Evolutionary conservation across 768 basidiomycete genomes (phyloP).

Genomic region (Psilocybe tampanensis): DNA sequence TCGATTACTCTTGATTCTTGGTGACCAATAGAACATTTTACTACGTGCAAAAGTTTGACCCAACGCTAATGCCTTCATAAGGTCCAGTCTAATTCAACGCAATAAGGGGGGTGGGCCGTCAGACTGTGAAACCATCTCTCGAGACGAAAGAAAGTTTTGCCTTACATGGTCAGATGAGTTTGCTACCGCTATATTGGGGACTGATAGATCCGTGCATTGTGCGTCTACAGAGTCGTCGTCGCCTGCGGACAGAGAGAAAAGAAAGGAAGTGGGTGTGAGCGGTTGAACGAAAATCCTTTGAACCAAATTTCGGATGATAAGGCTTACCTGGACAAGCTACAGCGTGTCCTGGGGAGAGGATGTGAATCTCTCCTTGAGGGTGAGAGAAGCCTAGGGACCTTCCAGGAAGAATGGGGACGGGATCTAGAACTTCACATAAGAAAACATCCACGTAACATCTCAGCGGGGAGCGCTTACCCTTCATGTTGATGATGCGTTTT

Average conservation of each 20-base stretch:
- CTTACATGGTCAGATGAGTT: conserved; percentile 53
- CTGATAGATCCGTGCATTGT: conserved; percentile 55
- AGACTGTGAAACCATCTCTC: too few relatives aligned
- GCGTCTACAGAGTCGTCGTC: conserved; percentile 28
- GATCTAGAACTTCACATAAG: conserved; percentile 27
- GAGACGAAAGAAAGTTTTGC: background rate
- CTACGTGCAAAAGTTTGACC: conserved; percentile 39
- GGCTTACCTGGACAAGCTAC: conserved; percentile 38
- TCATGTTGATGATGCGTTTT: conserved; percentile 42
- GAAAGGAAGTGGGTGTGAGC: too few relatives aligned
- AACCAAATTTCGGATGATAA: too few relatives aligned
- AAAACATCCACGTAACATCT: background rate
- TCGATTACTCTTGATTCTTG: too few relatives aligned
- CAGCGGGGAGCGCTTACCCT: conserved; percentile 19
- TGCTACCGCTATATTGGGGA: conserved; percentile 54
- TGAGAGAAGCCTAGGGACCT: conserved; percentile 51
- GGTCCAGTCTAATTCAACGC: conserved; percentile 49
- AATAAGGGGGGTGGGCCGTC: background rate
- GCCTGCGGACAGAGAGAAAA: too few relatives aligned
- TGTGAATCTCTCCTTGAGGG: conserved; percentile 57
- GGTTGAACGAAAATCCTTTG: too few relatives aligned
- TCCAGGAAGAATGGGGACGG: conserved; percentile 60
- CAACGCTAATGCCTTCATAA: conserved; percentile 55
- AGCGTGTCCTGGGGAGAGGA: conserved; percentile 40
- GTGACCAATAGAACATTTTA: too few relatives aligned